These are phyloP conservation scores for Lactarius sp. DNA, from an alignment of 768 basidiomycete species.

Conservation along the genomic window DNA sequence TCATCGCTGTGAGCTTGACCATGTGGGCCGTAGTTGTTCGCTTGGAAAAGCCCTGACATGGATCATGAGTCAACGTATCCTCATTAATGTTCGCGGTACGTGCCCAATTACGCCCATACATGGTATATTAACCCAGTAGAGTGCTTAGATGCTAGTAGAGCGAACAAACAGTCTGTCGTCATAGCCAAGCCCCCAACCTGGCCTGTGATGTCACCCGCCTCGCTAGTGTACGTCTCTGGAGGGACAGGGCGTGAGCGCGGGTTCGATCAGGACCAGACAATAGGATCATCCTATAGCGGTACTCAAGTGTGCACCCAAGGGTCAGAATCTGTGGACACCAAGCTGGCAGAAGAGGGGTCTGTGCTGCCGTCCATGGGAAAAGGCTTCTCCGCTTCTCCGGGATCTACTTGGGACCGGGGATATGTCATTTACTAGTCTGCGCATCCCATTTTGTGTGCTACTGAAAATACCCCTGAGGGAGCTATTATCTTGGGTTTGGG, in stretches of 20 bases:
- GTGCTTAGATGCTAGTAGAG: background rate
- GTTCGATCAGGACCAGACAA: background rate
- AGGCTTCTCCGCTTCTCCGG: background rate
- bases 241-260: background rate
- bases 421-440: background rate
- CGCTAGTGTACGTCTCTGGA: background rate
- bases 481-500: too few relatives aligned
- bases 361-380: background rate
- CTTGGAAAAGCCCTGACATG: too few relatives aligned
- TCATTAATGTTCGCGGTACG: too few relatives aligned
- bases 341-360: background rate
- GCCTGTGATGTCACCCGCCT: background rate
- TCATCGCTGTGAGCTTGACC: too few relatives aligned
- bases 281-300: background rate
- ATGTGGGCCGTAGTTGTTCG: too few relatives aligned
- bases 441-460: too few relatives aligned
- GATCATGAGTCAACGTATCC: too few relatives aligned
- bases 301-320: constrained; percentile 22
- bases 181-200: background rate
- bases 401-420: background rate
- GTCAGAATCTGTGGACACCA: background rate
- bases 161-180: background rate
- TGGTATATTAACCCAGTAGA: background rate
- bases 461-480: too few relatives aligned
- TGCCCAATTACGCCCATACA: too few relatives aligned